phyloP scores from a whole-genome alignment of 495 filamentous ascomycete genomes.

The Podospora pseudocomata region DNA sequence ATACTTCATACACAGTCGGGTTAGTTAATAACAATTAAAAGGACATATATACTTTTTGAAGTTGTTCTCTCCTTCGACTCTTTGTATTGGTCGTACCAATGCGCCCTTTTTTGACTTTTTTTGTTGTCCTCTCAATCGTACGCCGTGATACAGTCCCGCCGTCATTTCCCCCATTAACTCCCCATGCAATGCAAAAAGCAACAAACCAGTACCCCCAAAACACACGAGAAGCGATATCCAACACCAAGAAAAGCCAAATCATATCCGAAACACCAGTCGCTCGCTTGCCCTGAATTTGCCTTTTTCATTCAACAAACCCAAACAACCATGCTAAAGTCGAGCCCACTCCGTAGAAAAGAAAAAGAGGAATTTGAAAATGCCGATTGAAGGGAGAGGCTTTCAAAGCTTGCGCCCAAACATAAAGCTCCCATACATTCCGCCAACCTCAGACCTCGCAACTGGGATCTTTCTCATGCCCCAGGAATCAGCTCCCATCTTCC shows the following conservation, averaged over 20 bases:
- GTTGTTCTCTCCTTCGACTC: not conserved
- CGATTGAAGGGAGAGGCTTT: conserved; percentile 15
- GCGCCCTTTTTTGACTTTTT: not conserved
- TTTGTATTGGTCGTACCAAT: not conserved
- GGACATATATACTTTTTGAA: not conserved
- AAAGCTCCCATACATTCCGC: conserved; percentile 81
- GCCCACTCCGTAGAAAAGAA: not conserved
- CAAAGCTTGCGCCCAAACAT: conserved; percentile 62
- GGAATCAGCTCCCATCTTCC: conserved; percentile 88
- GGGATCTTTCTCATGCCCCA: conserved; percentile 89
- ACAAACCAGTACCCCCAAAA: not conserved
- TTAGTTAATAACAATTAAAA: not conserved
- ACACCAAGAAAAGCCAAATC: not conserved
- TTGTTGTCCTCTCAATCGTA: not conserved
- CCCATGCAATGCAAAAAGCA: conserved; percentile 1
- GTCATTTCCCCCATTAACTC: not conserved
- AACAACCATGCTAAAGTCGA: conserved; percentile 8
- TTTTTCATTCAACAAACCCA: not conserved
- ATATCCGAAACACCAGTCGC: not conserved
- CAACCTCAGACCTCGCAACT: conserved; percentile 71
- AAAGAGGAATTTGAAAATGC: not conserved
- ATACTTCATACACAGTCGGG: not conserved
- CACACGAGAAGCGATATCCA: not conserved
- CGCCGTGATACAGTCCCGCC: not conserved
- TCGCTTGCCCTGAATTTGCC: conserved; percentile 14